Base-by-base conservation (phyloP, 305 asterid genomes). In the Ajuga reptans region DNA sequence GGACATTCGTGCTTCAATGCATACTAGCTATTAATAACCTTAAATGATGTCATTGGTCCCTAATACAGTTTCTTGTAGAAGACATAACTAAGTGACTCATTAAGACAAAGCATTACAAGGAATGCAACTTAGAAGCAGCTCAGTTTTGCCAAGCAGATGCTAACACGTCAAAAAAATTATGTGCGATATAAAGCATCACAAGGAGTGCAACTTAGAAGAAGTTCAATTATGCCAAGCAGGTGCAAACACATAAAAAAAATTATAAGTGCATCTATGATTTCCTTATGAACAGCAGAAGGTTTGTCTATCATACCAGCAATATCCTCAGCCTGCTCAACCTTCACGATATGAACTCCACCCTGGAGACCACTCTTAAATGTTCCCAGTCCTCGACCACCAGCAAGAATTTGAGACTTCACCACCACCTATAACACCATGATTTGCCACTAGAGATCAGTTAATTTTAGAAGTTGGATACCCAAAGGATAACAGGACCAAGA, bases 311-410 rank as follows among this genome's bases (percentile, higher is more conserved):
- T 85, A 90, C 99, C 95, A 72, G 97, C 96, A 69, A 83, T 79
- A 36, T 86, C 90, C 82, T 82, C 96, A 74, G 84, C 97, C 82
- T 89, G 89, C 34, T 89, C 96, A 29, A 82, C 67, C 85, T 94
- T 87, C 56, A 87, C 95, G 50, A 94, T 91, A 79, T 91, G 95
- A 71, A 94, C 99, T 71, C 99, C 99, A 41, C 96, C 96, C 77
- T 91, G 83, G 51, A 94, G 80, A 68, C 97, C 99, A 80, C 84
- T 91, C 79, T 91, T 94, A 68, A 94, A 94, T 17, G 91, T 91
- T 52, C 99, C 99, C 65, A 94, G 74, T 46, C 97, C 97, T 72
- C 97, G 79, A 1, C 99, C 97, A 75, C 97, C 97, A 52, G 96
- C 99, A 75, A 91, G 99, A 68, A 91, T 84, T 84, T 94, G 98